A percentile compares a stretch with the other conserved stretches of the same genome.
These are phyloP conservation scores for Capronia coronata DNA, from an alignment of 2,329 filamentous ascomycete genomes.

Conservation along the genomic window DNA sequence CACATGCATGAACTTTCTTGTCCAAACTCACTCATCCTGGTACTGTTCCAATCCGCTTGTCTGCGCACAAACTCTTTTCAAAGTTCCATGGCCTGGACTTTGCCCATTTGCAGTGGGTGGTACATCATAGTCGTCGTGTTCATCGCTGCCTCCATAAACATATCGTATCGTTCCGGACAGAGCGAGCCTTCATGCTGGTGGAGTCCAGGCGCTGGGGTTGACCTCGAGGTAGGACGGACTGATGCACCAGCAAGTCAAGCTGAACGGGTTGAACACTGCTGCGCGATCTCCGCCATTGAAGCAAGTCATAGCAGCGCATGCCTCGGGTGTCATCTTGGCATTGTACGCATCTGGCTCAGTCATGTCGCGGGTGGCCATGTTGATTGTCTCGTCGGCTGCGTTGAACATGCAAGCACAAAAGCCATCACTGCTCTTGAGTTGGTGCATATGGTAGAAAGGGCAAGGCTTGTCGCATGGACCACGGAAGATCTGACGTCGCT, in stretches of 20 bases:
- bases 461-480: slow-evolving; percentile 16
- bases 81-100: neutral
- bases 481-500: slow-evolving; percentile 19
- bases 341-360: slow-evolving; percentile 15
- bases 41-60: neutral
- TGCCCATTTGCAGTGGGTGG: neutral
- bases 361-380: slow-evolving; percentile 10
- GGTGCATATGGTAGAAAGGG: slow-evolving; percentile 20
- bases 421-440: slow-evolving; percentile 16
- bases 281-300: slow-evolving; percentile 18
- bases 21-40: neutral
- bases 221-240: slow-evolving; percentile 16
- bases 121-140: neutral
- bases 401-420: slow-evolving; percentile 25
- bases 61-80: neutral
- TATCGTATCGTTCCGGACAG: neutral
- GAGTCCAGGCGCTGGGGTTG: slow-evolving; percentile 16
- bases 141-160: neutral
- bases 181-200: neutral
- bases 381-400: slow-evolving; percentile 12
- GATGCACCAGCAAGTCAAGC: slow-evolving; percentile 24
- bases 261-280: slow-evolving; percentile 25
- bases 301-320: slow-evolving; percentile 26
- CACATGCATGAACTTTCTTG: neutral
- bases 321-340: slow-evolving; percentile 23